Percentiles rank a stretch among this genome's conserved stretches.
phyloP scores from a whole-genome alignment of 2,329 filamentous ascomycete species.

The Penicillium psychrosexuale region DNA sequence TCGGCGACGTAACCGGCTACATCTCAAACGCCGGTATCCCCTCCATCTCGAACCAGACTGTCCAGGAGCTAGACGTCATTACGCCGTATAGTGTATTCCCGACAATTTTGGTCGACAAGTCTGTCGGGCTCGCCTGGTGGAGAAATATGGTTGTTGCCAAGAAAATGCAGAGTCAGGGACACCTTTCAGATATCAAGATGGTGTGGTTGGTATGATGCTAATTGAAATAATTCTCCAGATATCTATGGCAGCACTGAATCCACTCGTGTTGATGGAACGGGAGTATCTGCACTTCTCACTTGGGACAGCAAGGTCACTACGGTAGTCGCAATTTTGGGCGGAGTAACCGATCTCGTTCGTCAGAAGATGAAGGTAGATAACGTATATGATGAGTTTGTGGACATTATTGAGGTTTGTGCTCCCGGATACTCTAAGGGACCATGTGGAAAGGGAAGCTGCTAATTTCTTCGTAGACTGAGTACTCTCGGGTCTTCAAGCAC shows the following conservation, averaged over 20 bases:
- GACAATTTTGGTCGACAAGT: slow-evolving; percentile 38
- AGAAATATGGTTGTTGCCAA: slow-evolving; percentile 43
- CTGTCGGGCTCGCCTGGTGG: slow-evolving; percentile 45
- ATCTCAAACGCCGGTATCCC: slow-evolving; percentile 45
- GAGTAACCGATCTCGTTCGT: slow-evolving; percentile 39
- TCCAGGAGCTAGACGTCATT: slow-evolving; percentile 43
- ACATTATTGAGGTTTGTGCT: background rate
- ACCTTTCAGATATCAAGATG: background rate
- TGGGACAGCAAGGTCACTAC: slow-evolving; percentile 49
- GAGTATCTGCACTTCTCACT: slow-evolving; percentile 41
- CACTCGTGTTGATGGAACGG: slow-evolving; percentile 39
- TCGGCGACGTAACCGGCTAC: slow-evolving; percentile 39
- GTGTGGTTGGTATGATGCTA: background rate
- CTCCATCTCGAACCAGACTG: slow-evolving; percentile 40
- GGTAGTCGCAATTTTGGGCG: slow-evolving; percentile 40
- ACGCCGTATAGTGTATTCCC: slow-evolving; percentile 44
- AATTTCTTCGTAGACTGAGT: slow-evolving; percentile 6
- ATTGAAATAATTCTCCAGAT: slow-evolving; percentile 1
- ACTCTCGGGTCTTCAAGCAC: slow-evolving; percentile 10
- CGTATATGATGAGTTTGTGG: slow-evolving; percentile 39
- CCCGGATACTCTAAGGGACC: background rate
- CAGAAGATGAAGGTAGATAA: slow-evolving; percentile 39
- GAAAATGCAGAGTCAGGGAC: slow-evolving; percentile 45
- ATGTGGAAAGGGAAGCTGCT: background rate
- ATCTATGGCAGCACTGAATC: slow-evolving; percentile 45